Evolutionary conservation across 106 monocot genomes (phyloP), one percentile per base, ranked within the genome.

Genomic region (Vanilla planifolia): DNA sequence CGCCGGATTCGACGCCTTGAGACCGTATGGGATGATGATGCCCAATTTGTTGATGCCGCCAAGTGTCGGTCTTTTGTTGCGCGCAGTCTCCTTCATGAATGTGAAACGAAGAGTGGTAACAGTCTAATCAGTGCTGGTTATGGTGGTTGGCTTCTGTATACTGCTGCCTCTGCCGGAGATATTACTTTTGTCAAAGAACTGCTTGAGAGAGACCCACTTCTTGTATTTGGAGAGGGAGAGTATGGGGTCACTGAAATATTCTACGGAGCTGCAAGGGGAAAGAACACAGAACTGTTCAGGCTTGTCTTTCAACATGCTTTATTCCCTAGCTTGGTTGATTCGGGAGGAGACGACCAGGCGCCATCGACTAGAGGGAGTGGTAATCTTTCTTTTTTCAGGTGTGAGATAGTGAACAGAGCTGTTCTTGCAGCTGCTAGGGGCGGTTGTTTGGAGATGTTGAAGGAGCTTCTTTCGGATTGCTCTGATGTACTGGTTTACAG

Each of bases 141-240:
- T 35, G 92, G 86, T 1, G 92, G 92, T 5, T 92, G 92, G 92
- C 74, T 92, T 19, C 71, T 86, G 19, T 92, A 92, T 59, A 80
- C 86, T 8, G 86, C 83, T 2, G 75, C 83, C 50, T 79, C 92
- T 0, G 92, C 92, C 0, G 92, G 86, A 8, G 80, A 92, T 42
- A 33, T 64, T 11, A 10, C 55, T 11, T 91, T 91, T 51, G 67
- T 71, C 7, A 44, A 41, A 8, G 76, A 83, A n/a, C 34, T 88
- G 63, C 77, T 86, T 19, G 71, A 65, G 55, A 61, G 62, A 61
- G 67, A 74, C 37, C 74, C 75, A 22, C 75, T 87, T 22, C 45
- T 92, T 42, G 92, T 88, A 3, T 92, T 92, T 28, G 92, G 92
- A 13, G 92, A 92, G 65, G 92, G 87, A 7, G 87, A 92, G 44